Evolutionary conservation across 345 rosid genomes (phyloP), one percentile per base, ranked within the genome.

Genomic region (Citrus mangshanensis): DNA sequence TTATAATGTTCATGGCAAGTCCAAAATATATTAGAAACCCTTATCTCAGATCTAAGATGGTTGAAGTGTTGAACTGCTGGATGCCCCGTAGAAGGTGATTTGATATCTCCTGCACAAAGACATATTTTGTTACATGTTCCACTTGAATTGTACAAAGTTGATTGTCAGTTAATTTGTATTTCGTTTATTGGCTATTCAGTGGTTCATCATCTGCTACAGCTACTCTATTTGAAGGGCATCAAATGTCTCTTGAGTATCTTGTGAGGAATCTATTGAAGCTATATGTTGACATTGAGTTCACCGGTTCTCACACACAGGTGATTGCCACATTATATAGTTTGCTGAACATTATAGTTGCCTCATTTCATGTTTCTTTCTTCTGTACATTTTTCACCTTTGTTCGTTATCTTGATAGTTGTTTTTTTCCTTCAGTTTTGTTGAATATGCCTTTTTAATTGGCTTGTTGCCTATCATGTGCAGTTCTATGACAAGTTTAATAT

Each of bases 271-370:
- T 97, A 78, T 89, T 97, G 88, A 94, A 94, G 92, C 89, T 94
- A 61, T 97, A 97, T 91, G 99, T 97, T 82, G 99, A 97, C 83
- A 97, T 97, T 75, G 99, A 97, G 90, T 94, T 97, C 91, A 97
- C 98, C 7, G 98, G 99, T 73, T 92, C 98, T 79, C 98, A 94
- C 85, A 97, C 97, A 38, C 99, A 94, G 99, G 99, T 97, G 81
- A 86, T 77, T 84, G 77, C 74, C 72, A 34, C 35, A 4, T 6
- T 34, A 56, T 22, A 75, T 49, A 55, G 72, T 25, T 68, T 70
- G 35, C 40, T 51, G 28, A 67, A 28, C 51, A 61, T 34, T 46
- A 64, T 49, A n/a, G 35, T 62, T 12, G 19, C 25, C 49, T 75
- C 30, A 49, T 75, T 49, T 49, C 14, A 51, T 51, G n/a, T 49